phyloP scores from a whole-genome alignment of 208 protist species.

The Perkinsela sp. region DNA sequence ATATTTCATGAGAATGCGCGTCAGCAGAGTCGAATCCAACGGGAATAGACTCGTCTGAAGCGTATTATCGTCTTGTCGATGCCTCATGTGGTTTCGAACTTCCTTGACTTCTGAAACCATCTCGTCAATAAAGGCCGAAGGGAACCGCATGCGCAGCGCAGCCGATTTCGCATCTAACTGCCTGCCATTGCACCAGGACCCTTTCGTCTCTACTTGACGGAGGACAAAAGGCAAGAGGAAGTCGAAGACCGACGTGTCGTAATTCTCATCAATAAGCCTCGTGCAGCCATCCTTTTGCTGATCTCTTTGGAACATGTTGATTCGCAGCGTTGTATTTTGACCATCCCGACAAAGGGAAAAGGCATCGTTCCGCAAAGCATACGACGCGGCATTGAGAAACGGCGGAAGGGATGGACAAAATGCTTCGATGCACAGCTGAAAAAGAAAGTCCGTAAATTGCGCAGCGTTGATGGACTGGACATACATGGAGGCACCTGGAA shows the following conservation, averaged over 20 bases:
- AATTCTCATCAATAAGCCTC: neutral
- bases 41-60: neutral
- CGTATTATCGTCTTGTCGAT: neutral
- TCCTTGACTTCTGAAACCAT: neutral
- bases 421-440: neutral
- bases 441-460: neutral
- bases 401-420: neutral
- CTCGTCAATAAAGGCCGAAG: neutral
- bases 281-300: neutral
- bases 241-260: neutral
- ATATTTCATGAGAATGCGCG: neutral
- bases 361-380: neutral
- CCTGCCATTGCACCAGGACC: neutral
- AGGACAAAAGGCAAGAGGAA: neutral
- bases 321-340: neutral
- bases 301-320: neutral
- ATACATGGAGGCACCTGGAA: neutral
- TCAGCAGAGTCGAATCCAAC: neutral
- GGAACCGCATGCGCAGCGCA: neutral
- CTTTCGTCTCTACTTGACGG: neutral
- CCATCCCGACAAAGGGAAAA: neutral
- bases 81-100: neutral
- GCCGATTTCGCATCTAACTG: neutral
- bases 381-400: neutral
- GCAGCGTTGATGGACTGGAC: neutral